phyloP scores from a whole-genome alignment of 208 protist genomes.

The Wallacemonas rigidus region DNA sequence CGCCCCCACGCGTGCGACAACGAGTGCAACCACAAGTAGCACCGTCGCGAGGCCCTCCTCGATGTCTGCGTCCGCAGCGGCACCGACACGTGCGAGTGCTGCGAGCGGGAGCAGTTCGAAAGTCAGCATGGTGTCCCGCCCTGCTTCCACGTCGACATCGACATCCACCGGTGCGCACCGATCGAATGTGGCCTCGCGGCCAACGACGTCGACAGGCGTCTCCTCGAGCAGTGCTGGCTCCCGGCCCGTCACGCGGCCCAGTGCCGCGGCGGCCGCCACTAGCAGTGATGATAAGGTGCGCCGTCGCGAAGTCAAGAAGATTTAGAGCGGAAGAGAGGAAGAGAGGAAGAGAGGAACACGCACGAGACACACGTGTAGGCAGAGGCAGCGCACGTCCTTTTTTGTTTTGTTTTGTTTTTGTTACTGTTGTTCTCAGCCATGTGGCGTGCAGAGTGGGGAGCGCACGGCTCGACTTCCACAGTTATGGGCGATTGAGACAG shows the following conservation, averaged over 20 bases:
- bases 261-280: not conserved
- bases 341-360: conserved; percentile 19
- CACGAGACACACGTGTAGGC: not conserved
- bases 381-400: not conserved
- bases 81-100: conserved; percentile 19
- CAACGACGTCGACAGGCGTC: conserved; percentile 5
- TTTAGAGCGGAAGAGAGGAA: not conserved
- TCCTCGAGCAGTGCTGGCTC: not conserved
- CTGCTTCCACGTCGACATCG: conserved; percentile 11
- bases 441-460: too few relatives aligned
- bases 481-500: too few relatives aligned
- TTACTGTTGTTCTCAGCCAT: too few relatives aligned
- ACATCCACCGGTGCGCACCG: conserved; percentile 17
- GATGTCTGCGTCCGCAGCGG: conserved; percentile 16
- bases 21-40: conserved; percentile 18
- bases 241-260: not conserved
- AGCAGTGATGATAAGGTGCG: not conserved
- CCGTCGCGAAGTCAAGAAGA: conserved; percentile 9
- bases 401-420: not conserved
- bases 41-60: conserved; percentile 8
- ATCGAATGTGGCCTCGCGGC: conserved; percentile 19
- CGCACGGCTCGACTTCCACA: too few relatives aligned
- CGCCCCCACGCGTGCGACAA: conserved; percentile 13
- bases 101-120: not conserved
- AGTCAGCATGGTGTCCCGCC: conserved; percentile 12